Evolutionary conservation across 495 filamentous ascomycete species (phyloP).

Genomic region (Aspergillus indologenus): DNA sequence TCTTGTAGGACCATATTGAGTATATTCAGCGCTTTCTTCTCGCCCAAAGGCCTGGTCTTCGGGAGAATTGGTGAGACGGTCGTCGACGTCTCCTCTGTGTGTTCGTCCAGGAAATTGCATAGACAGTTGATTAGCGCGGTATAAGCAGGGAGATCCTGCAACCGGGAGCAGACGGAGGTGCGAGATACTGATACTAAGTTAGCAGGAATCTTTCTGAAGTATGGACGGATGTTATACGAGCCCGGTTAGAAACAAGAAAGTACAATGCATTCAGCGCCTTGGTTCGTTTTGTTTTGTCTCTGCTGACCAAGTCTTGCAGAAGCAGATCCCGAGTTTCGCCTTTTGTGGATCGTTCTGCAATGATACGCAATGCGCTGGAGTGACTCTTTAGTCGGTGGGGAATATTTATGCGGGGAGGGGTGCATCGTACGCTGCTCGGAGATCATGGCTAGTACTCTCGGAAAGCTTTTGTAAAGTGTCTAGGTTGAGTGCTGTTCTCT

Average conservation of each 20-base stretch:
- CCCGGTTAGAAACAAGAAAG: conserved; percentile 44
- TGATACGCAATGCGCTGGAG: conserved; percentile 46
- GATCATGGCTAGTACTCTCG: conserved; percentile 48
- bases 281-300: conserved; percentile 30
- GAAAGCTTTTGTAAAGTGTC: conserved; percentile 49
- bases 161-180: conserved; percentile 36
- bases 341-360: conserved; percentile 46
- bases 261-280: conserved; percentile 43
- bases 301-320: conserved; percentile 39
- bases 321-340: conserved; percentile 41
- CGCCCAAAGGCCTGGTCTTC: conserved; percentile 42
- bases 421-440: conserved; percentile 48
- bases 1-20: conserved; percentile 38
- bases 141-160: conserved; percentile 39
- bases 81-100: conserved; percentile 34
- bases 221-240: conserved; percentile 27
- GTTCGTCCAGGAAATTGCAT: conserved; percentile 45
- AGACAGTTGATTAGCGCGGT: conserved; percentile 47
- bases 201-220: conserved; percentile 6
- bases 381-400: conserved; percentile 12
- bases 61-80: conserved; percentile 43
- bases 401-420: neutral
- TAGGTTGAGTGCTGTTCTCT: conserved; percentile 43
- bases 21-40: conserved; percentile 41
- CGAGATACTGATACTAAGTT: conserved; percentile 31